Percentiles rank a stretch among this genome's conserved stretches.
Conservation (phyloP, 768 basidiomycete genomes). For the Roridomyces roridus region DNA sequence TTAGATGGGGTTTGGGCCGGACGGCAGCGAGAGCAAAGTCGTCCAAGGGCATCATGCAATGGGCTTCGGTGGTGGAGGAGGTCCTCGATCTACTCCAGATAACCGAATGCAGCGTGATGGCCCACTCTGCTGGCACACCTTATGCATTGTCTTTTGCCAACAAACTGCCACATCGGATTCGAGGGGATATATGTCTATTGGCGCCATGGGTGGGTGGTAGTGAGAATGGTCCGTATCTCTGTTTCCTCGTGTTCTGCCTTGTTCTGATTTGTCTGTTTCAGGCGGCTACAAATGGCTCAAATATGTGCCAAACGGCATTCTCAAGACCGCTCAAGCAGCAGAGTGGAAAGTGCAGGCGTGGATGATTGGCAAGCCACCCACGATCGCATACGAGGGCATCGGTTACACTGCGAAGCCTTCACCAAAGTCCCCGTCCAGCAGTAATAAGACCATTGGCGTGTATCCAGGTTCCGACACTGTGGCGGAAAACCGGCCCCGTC, state of each 20-base stretch:
- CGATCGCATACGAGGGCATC: slow-evolving; percentile 83
- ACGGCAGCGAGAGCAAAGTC: slow-evolving; percentile 76
- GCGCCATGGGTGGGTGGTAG: slow-evolving; percentile 97
- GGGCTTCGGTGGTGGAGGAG: slow-evolving; percentile 91
- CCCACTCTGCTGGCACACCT: slow-evolving; percentile 94
- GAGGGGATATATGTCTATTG: slow-evolving; percentile 85
- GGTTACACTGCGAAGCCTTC: slow-evolving; percentile 66
- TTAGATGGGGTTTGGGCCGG: slow-evolving; percentile 90
- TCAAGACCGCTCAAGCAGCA: slow-evolving; percentile 95
- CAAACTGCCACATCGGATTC: slow-evolving; percentile 73
- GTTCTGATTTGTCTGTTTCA: slow-evolving; percentile 31
- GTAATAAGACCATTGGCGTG: slow-evolving; percentile 31
- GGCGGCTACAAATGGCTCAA: slow-evolving; percentile 96
- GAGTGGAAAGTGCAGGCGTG: slow-evolving; percentile 98
- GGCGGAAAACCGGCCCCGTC: slow-evolving; percentile 55
- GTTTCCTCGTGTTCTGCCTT: not conserved
- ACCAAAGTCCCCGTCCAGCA: slow-evolving; percentile 38
- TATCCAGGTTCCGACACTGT: slow-evolving; percentile 34
- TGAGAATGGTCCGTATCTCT: slow-evolving; percentile 72
- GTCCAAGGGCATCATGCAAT: slow-evolving; percentile 84
- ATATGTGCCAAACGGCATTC: slow-evolving; percentile 90
- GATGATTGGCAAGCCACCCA: slow-evolving; percentile 96
- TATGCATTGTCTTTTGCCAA: slow-evolving; percentile 91
- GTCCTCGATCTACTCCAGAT: slow-evolving; percentile 84
- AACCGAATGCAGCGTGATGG: slow-evolving; percentile 85